Percentiles rank a stretch among this genome's conserved stretches.
Conservation (phyloP, 2,329 filamentous ascomycete species). For the Ceratocystis smalleyi region DNA sequence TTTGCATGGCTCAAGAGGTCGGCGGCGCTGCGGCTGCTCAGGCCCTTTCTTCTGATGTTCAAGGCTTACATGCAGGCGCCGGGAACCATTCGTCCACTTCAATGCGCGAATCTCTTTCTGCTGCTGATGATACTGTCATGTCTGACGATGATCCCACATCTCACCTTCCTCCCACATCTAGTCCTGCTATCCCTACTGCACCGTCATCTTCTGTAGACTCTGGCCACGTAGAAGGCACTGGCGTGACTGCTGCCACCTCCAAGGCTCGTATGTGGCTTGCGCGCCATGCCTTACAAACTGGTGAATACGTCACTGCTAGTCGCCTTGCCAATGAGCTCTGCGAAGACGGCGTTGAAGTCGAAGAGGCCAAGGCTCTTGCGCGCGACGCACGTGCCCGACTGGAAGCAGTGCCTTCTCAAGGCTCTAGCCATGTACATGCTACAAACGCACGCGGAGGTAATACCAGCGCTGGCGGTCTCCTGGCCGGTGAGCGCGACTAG, state of each 20-base stretch:
- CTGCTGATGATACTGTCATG: constrained; percentile 13
- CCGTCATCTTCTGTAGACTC: constrained; percentile 18
- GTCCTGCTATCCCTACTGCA: background rate
- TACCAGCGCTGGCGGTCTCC: background rate
- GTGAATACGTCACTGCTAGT: constrained; percentile 61
- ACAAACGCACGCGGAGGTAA: background rate
- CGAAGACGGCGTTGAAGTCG: constrained; percentile 89
- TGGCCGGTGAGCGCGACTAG: constrained; percentile 3
- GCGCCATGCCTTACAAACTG: constrained; percentile 57
- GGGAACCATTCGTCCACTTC: background rate
- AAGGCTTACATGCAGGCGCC: constrained; percentile 31
- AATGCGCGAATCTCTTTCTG: constrained; percentile 3
- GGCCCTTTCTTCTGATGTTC: constrained; percentile 28
- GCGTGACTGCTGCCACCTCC: constrained; percentile 80
- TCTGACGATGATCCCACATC: constrained; percentile 21
- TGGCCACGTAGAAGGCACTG: constrained; percentile 42
- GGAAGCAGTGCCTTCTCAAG: constrained; percentile 27
- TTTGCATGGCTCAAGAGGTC: constrained; percentile 83
- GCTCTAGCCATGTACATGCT: background rate
- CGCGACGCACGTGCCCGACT: constrained; percentile 68
- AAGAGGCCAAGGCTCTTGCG: constrained; percentile 88
- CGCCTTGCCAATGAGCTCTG: constrained; percentile 79
- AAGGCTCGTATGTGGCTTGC: constrained; percentile 92
- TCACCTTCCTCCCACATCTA: background rate
- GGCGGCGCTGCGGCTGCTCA: constrained; percentile 39